Percentiles rank a stretch among this genome's conserved stretches.
Evolutionary conservation across 2,329 filamentous ascomycete species (phyloP).

Genomic region (Colletotrichum caudatum): DNA sequence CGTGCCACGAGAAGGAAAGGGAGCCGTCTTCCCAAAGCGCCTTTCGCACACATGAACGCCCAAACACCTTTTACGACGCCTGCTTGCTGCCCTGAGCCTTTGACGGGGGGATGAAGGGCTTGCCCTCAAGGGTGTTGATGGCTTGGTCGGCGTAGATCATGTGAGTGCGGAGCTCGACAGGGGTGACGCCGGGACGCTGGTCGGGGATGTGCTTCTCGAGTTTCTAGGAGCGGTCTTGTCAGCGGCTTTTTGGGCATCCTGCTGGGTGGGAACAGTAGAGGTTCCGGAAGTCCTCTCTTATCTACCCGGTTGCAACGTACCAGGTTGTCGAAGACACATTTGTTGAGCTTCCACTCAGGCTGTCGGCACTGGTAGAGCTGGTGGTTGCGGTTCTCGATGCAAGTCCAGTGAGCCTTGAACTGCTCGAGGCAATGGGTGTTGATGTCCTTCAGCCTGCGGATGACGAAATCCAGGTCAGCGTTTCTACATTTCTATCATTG

Average conservation of each 20-base stretch:
- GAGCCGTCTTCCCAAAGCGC: neutral
- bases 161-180: conserved; percentile 78
- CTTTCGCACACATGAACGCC: neutral
- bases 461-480: conserved; percentile 2
- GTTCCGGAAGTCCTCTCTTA: neutral
- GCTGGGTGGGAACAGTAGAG: neutral
- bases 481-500: neutral
- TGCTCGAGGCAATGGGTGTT: conserved; percentile 93
- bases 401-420: conserved; percentile 95
- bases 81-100: conserved; percentile 42
- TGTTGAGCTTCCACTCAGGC: conserved; percentile 89
- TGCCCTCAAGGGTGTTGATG: conserved; percentile 56
- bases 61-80: conserved; percentile 30
- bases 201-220: conserved; percentile 85
- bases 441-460: conserved; percentile 85
- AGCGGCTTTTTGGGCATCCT: neutral
- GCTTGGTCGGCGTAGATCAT: conserved; percentile 71
- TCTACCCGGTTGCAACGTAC: conserved; percentile 65
- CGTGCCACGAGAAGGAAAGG: neutral
- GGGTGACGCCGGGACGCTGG: conserved; percentile 75
- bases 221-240: conserved; percentile 63
- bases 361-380: conserved; percentile 95
- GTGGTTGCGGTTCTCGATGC: conserved; percentile 97
- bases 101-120: conserved; percentile 54
- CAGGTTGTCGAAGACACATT: conserved; percentile 95